Conservation (phyloP, 805 yeast genomes). For the Wickerhamomyces mucosus region DNA sequence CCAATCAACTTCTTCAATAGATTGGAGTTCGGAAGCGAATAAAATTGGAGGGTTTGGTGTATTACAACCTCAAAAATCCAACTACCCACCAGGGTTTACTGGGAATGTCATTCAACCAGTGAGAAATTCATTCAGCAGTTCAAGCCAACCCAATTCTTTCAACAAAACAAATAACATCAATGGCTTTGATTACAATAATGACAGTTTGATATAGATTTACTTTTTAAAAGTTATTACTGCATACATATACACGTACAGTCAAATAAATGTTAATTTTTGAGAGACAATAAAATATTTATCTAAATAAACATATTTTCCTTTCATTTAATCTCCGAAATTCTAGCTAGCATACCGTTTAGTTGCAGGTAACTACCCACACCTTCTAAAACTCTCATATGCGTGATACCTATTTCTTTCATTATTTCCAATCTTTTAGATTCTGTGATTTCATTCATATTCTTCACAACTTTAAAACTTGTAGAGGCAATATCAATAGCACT, state of each 20-base stretch:
- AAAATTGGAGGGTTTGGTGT: slow-evolving; percentile 3
- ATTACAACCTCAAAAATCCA: not conserved
- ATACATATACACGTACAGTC: too few relatives aligned
- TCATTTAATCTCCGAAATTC: slow-evolving; percentile 18
- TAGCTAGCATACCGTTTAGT: slow-evolving; percentile 73
- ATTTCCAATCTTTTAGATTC: slow-evolving; percentile 68
- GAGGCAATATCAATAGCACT: slow-evolving; percentile 89
- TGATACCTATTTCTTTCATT: slow-evolving; percentile 79
- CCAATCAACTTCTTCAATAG: slow-evolving; percentile 5
- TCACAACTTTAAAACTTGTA: slow-evolving; percentile 81
- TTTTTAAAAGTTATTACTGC: too few relatives aligned
- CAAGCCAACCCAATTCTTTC: too few relatives aligned
- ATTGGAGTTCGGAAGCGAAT: slow-evolving; percentile 15
- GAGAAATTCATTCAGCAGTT: too few relatives aligned
- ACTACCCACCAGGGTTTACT: not conserved
- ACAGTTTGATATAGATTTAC: too few relatives aligned
- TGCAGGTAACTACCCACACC: slow-evolving; percentile 88
- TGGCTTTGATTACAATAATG: too few relatives aligned
- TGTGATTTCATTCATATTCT: slow-evolving; percentile 55
- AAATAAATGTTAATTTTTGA: too few relatives aligned
- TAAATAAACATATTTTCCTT: not conserved
- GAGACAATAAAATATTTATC: too few relatives aligned
- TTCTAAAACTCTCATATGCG: slow-evolving; percentile 87
- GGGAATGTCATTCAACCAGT: too few relatives aligned
- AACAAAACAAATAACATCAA: too few relatives aligned